Base-by-base conservation (phyloP, 2,329 filamentous ascomycete species). In the Diaporthe sp. region DNA sequence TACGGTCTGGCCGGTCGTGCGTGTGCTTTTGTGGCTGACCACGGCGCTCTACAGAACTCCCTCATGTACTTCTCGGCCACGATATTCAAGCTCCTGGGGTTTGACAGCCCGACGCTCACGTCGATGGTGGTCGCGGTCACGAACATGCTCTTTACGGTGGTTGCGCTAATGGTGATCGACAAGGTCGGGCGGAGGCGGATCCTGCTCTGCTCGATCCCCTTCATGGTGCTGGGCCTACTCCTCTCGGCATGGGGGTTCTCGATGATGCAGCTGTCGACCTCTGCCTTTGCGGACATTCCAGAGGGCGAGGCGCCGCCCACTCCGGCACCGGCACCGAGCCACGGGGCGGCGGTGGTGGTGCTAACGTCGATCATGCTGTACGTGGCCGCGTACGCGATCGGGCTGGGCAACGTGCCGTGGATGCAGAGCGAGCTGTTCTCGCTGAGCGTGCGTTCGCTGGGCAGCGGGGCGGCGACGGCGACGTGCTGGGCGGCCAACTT, bases 341-440 rank as follows among this genome's bases (percentile, higher is more conserved):
- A 68, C 68, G 80, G 82, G 22, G 86, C 89, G 0, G 87, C 90
- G 4, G 75, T 87, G 39, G 82, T 92, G 25, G 93, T 98, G 58
- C 89, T 98, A 3, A 77, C 90, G 55, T 93, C 93, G 78, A 93
- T 98, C 82, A 93, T 95, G 83, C 79, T 95, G 10, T 98, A 97
- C 83, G 95, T 98, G 2, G 93, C 94, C 12, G 89, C 93, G 1
- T 98, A 97, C 82, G 96, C 96, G 1, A 87, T 96, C 1, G 96
- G 96, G 3, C 88, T 98, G 2, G 96, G 96, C 12, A 97, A 95
- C 80, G 95, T 98, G 3, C 96, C 96, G 0, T 98, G 96, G 96
- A 96, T 98, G 89, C 96, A 98, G 85, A 95, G 93, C 79, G 96
- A 98, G 85, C 90, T 98, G 44, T 98, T 98, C 81, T 94, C 95